These are phyloP conservation scores for Sarocladium strictum DNA, from an alignment of 2,329 filamentous ascomycete species.

Conservation along the genomic window DNA sequence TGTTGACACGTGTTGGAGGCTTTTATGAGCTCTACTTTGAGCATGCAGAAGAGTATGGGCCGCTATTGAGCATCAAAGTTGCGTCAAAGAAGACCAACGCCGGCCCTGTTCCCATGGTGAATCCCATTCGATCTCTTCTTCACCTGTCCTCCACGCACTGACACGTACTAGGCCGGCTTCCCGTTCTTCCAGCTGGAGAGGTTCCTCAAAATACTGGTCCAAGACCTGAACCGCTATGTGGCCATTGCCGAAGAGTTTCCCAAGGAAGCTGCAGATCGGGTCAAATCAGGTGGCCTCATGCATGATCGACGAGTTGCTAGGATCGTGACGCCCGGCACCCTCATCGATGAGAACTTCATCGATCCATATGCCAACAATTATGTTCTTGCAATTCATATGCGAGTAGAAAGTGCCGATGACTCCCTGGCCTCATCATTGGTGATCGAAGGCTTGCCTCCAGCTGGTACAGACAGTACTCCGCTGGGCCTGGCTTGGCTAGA, in stretches of 20 bases:
- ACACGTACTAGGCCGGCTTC: conserved; percentile 66
- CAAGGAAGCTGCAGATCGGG: conserved; percentile 61
- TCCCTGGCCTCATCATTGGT: conserved; percentile 2
- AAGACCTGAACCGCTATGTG: conserved; percentile 85
- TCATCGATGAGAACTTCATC: conserved; percentile 97
- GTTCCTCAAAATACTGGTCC: conserved; percentile 86
- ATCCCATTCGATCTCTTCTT: conserved; percentile 15
- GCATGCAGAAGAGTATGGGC: conserved; percentile 84
- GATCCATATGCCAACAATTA: conserved; percentile 93
- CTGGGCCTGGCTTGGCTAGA: conserved; percentile 91
- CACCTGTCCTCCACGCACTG: not conserved
- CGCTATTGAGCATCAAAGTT: conserved; percentile 82
- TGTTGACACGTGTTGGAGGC: conserved; percentile 86
- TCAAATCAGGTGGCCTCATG: conserved; percentile 70
- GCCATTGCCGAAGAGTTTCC: conserved; percentile 92
- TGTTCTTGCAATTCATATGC: conserved; percentile 70
- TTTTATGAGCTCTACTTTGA: conserved; percentile 99
- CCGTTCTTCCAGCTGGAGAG: conserved; percentile 89
- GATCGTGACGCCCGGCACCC: conserved; percentile 86
- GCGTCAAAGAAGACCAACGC: conserved; percentile 73
- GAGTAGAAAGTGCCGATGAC: conserved; percentile 11
- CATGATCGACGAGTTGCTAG: conserved; percentile 81
- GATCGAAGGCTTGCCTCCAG: conserved; percentile 13
- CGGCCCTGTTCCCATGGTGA: conserved; percentile 81
- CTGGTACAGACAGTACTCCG: conserved; percentile 20